Conservation (phyloP, 805 yeast species). For the baker's yeast (Saccharomyces cerevisiae) region DNA sequence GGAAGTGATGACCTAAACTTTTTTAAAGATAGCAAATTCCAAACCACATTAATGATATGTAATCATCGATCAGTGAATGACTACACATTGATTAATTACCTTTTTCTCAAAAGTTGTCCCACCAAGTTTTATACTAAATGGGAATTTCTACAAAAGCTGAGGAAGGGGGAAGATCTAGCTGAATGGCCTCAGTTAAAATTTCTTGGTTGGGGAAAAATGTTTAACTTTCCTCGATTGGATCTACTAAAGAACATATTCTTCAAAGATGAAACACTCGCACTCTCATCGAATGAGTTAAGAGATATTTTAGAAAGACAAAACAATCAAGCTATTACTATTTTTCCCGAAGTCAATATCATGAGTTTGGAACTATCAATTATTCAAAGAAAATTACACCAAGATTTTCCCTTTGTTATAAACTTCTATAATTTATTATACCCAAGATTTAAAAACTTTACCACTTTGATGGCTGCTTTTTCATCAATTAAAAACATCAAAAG, state of each 20-base stretch:
- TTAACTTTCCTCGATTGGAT: conserved; percentile 51
- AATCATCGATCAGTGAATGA: conserved; percentile 70
- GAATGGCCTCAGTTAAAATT: conserved; percentile 42
- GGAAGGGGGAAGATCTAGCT: conserved; percentile 4
- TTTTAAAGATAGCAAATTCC: conserved; percentile 4
- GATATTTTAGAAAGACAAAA: conserved; percentile 31
- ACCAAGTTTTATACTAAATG: conserved; percentile 3
- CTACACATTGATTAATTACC: conserved; percentile 42
- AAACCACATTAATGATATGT: conserved; percentile 20
- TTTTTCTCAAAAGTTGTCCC: conserved; percentile 19
- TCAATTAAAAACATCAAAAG: conserved; percentile 25
- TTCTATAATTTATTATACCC: conserved; percentile 67
- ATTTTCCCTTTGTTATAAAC: conserved; percentile 48
- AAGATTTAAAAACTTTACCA: conserved; percentile 52
- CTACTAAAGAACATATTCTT: conserved; percentile 40
- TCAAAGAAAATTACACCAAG: conserved; percentile 49
- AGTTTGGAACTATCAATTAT: conserved; percentile 37
- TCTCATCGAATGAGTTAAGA: conserved; percentile 27
- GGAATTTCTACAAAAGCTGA: conserved; percentile 8
- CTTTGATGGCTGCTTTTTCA: conserved; percentile 36
- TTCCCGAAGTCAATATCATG: conserved; percentile 79
- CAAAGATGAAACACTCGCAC: conserved; percentile 64
- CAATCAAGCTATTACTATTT: conserved; percentile 56
- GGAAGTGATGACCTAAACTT: conserved; percentile 15
- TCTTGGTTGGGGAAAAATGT: conserved; percentile 61